These are phyloP conservation scores for Carpinus fangiana DNA, from an alignment of 306 rosid species.

Conservation along the genomic window DNA sequence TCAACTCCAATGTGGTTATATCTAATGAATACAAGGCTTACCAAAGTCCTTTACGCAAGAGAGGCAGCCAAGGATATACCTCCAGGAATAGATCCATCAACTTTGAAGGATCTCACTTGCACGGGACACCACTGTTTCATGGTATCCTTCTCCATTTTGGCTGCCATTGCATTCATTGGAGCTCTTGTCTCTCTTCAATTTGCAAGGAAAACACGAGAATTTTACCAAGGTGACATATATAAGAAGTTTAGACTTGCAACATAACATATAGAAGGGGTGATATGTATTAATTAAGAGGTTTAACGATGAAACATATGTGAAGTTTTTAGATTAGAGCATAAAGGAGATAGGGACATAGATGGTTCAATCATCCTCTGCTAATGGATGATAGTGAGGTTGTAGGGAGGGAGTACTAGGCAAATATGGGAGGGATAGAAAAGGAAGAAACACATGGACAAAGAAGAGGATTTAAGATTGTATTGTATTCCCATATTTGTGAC, in stretches of 20 bases:
- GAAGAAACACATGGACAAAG: too few species aligned
- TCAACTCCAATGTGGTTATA: constrained; percentile 47
- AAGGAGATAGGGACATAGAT: too few species aligned
- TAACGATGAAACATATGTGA: too few species aligned
- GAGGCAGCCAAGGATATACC: constrained; percentile 31
- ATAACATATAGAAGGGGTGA: too few species aligned
- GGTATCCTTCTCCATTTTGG: constrained; percentile 28
- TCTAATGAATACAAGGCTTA: constrained; percentile 39
- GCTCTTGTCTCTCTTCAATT: constrained; percentile 29
- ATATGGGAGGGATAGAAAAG: too few species aligned
- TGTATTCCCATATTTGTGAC: too few species aligned
- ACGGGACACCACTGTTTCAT: constrained; percentile 29
- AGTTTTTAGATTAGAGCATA: too few species aligned
- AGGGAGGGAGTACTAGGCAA: too few species aligned
- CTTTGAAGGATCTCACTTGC: constrained; percentile 35
- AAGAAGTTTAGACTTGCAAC: constrained; percentile 22
- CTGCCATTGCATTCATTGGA: constrained; percentile 35
- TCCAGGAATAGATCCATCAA: constrained; percentile 19
- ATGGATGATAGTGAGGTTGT: too few species aligned
- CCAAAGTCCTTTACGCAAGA: constrained; percentile 34
- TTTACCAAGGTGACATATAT: constrained; percentile 36
- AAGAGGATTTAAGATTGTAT: too few species aligned
- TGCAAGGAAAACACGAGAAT: constrained; percentile 31
- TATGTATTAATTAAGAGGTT: too few species aligned
- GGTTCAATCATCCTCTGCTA: too few species aligned